Evolutionary conservation across 192 early-diverging fungal species (phyloP), one percentile per base, ranked within the genome.

Genomic region (Allomyces javanicus): DNA sequence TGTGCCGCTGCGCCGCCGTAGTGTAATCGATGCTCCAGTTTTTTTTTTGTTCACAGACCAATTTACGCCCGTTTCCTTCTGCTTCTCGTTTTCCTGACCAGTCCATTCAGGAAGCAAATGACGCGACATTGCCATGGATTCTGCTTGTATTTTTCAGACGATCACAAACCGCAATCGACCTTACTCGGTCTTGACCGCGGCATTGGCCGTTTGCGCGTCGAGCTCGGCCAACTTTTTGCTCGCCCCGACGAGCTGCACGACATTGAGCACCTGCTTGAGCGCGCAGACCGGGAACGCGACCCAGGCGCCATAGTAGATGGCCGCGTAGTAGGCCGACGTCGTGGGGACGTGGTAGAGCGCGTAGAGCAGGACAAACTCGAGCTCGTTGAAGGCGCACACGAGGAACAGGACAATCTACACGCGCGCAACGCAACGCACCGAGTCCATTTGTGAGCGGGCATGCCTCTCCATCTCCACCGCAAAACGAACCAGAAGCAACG

Each of bases 241-340:
- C 9, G 96, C 94, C 64, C 87, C 89, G 22, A 87, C 81, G 62
- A 99, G 84, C 80, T 99, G 96, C 25, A 99, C 83, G 55, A 93
- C 83, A 72, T 94, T 99, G 74, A 95, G 83, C 61, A 87, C 75
- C 77, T 99, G 91, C 81, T 99, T 99, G 65, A 86, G 79, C 50
- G 80, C 74, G 68, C 82, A 91, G 65, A 99, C 77, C 3, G 91
- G 87, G 67, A 88, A 80, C 7, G 81, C 82, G n/a, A 79, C 4
- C 10, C 50, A 45, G 21, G 68, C 63, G 17, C 74, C 26, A 24
- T 64, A 19, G 50, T 67, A 55, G 69, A 27, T 43, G n/a, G 24
- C 63, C 40, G 55, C 67, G 43, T 22, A 17, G 70, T 71, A n/a
- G 22, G 14, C 66, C 40, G 62, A n/a, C 25, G 64, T 65, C 10